These are phyloP conservation scores for Globisporangium heterothallicum DNA, from an alignment of 352 stramenopile species.

Conservation along the genomic window DNA sequence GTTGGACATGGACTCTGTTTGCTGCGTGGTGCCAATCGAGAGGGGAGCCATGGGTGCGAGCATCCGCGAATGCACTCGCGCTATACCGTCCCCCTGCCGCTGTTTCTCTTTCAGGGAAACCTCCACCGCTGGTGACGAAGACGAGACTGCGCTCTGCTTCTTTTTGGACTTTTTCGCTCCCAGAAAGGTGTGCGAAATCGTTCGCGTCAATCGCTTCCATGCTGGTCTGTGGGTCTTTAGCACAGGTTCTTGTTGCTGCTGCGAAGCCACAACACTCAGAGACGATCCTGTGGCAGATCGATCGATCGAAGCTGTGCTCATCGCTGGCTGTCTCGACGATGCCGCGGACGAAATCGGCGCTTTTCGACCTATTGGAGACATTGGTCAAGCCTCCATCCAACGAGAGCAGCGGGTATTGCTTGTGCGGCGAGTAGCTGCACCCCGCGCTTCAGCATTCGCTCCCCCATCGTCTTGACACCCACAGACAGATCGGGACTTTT, in stretches of 20 bases:
- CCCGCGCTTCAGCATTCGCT: too few species aligned
- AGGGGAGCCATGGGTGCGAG: not conserved
- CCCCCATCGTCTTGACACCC: too few species aligned
- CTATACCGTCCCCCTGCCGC: not conserved
- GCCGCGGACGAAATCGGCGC: not conserved
- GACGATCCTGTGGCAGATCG: not conserved
- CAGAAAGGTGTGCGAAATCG: conserved; percentile 6
- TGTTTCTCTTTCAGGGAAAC: not conserved
- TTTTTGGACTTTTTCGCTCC: not conserved
- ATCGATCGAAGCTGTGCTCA: not conserved
- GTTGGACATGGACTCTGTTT: too few species aligned
- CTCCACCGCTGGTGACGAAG: not conserved
- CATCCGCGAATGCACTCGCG: not conserved
- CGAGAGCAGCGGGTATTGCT: too few species aligned
- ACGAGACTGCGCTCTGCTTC: not conserved
- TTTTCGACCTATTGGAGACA: too few species aligned
- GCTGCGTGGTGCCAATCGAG: too few species aligned
- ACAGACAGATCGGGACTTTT: too few species aligned
- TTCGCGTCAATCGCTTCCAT: conserved; percentile 12
- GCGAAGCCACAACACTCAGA: not conserved
- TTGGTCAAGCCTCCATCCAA: too few species aligned
- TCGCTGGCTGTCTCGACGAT: not conserved
- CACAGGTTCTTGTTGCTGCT: not conserved
- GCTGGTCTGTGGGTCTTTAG: not conserved
- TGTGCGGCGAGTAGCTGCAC: too few species aligned